These are phyloP conservation scores for Pyrenochaeta sp. DNA, from an alignment of 2,329 filamentous ascomycete genomes.

Conservation along the genomic window DNA sequence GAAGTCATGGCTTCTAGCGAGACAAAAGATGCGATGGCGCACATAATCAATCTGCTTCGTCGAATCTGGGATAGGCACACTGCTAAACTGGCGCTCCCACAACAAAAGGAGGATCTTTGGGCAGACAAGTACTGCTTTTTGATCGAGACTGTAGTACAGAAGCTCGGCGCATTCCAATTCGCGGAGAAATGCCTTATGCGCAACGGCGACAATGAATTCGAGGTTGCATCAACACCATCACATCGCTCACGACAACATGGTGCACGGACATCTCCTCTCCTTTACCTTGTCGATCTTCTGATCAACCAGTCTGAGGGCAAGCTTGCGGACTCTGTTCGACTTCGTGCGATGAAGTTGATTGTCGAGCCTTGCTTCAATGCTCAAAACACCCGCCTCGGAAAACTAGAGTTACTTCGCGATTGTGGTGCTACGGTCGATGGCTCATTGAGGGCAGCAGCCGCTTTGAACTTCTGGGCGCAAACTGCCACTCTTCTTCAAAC, in stretches of 20 bases:
- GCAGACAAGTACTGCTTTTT: slow-evolving; percentile 62
- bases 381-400: slow-evolving; percentile 45
- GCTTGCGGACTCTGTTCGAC: slow-evolving; percentile 50
- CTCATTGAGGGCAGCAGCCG: slow-evolving; percentile 28
- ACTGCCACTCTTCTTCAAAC: slow-evolving; percentile 29
- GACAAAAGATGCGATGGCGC: slow-evolving; percentile 79
- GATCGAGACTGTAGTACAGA: slow-evolving; percentile 59
- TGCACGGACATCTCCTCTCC: slow-evolving; percentile 66
- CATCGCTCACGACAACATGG: slow-evolving; percentile 61
- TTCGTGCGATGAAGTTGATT: slow-evolving; percentile 54
- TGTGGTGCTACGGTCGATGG: slow-evolving; percentile 36
- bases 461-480: slow-evolving; percentile 40
- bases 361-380: slow-evolving; percentile 67
- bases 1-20: slow-evolving; percentile 91
- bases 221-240: slow-evolving; percentile 72
- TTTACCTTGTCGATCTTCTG: slow-evolving; percentile 71
- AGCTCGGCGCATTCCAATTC: slow-evolving; percentile 60
- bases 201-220: slow-evolving; percentile 67
- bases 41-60: slow-evolving; percentile 73
- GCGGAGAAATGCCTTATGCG: slow-evolving; percentile 59
- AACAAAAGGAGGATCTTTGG: slow-evolving; percentile 52
- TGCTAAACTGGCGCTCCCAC: slow-evolving; percentile 40
- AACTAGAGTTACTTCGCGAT: slow-evolving; percentile 51
- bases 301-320: slow-evolving; percentile 53
- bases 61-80: slow-evolving; percentile 71